phyloP scores from a whole-genome alignment of 352 stramenopile genomes.

The Phytophthora brassicae region DNA sequence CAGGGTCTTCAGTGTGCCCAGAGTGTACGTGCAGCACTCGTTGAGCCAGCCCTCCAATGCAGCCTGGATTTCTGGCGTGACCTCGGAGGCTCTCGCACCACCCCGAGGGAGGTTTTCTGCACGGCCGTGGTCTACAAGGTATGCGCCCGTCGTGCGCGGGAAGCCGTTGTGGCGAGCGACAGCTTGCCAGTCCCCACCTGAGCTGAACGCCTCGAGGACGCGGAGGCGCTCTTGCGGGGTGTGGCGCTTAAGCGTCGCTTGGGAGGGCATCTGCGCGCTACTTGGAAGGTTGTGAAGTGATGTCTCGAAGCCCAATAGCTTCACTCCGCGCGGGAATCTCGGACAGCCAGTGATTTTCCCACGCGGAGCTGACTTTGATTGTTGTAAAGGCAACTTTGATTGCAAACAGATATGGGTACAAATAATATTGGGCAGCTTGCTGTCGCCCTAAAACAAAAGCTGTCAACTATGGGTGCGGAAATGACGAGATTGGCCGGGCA shows the following conservation, averaged over 20 bases:
- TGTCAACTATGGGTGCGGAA: no score
- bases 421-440: no score
- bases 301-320: no score
- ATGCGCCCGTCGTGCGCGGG: background rate
- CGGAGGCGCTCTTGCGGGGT: background rate
- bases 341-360: no score
- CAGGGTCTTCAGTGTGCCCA: background rate
- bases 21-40: constrained; percentile 1
- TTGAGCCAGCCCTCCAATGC: background rate
- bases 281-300: no score
- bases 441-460: no score
- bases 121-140: background rate
- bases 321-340: no score
- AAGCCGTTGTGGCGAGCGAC: background rate
- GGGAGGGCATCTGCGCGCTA: background rate
- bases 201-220: background rate
- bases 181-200: background rate
- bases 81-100: background rate
- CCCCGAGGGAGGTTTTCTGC: background rate
- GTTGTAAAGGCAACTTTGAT: no score
- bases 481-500: no score
- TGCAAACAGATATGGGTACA: no score
- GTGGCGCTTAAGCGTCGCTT: background rate
- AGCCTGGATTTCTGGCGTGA: background rate
- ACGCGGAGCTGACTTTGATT: no score